phyloP scores from a whole-genome alignment of 2,329 filamentous ascomycete species.

The Colletotrichum falcatum region DNA sequence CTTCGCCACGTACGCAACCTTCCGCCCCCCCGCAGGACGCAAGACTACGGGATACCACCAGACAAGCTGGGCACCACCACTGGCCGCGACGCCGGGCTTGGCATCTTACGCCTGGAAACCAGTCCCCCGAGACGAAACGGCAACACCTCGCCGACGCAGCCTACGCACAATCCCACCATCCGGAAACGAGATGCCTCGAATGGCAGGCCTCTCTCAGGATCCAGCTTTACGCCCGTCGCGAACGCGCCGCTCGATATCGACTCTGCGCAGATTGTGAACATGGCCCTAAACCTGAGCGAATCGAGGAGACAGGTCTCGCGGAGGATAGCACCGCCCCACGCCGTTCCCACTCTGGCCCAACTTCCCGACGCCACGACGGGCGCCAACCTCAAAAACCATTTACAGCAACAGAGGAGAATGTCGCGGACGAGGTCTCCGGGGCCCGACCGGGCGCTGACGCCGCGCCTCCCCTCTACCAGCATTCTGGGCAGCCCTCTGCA shows the following conservation, averaged over 20 bases:
- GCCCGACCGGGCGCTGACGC: slow-evolving; percentile 57
- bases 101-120: slow-evolving; percentile 10
- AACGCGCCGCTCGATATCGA: slow-evolving; percentile 71
- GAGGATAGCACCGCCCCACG: slow-evolving; percentile 65
- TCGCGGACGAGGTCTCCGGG: slow-evolving; percentile 73
- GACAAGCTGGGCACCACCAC: slow-evolving; percentile 31
- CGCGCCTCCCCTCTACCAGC: slow-evolving; percentile 56
- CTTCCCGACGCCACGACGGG: slow-evolving; percentile 65
- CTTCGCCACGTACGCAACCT: slow-evolving; percentile 45
- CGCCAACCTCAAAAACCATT: slow-evolving; percentile 73
- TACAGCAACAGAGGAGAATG: slow-evolving; percentile 76
- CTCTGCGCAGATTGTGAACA: slow-evolving; percentile 89
- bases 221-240: slow-evolving; percentile 41
- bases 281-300: slow-evolving; percentile 91
- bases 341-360: slow-evolving; percentile 63
- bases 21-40: slow-evolving; percentile 27
- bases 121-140: slow-evolving; percentile 22
- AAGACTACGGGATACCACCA: slow-evolving; percentile 26
- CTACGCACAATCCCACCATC: slow-evolving; percentile 28
- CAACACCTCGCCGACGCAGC: slow-evolving; percentile 26
- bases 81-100: slow-evolving; percentile 29
- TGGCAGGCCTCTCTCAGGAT: slow-evolving; percentile 41
- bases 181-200: slow-evolving; percentile 42
- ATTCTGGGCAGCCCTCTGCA: slow-evolving; percentile 61
- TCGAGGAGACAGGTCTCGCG: slow-evolving; percentile 75